Evolutionary conservation across 805 yeast species (phyloP).

Genomic region (Candida nemodendra): DNA sequence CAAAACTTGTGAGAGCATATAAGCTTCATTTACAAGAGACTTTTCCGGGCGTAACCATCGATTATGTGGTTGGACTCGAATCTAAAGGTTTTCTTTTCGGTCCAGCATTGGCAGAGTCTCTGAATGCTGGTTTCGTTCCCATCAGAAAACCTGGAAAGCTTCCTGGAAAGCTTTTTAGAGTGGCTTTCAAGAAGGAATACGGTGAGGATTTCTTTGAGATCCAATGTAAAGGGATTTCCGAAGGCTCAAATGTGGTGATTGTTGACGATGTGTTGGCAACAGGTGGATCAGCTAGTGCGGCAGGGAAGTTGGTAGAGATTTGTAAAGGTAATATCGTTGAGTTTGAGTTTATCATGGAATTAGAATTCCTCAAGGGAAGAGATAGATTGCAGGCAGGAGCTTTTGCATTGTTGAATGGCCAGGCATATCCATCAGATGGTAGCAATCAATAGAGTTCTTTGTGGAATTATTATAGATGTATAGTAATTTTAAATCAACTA

Average conservation of each 20-base stretch:
- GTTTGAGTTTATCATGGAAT: conserved; percentile 88
- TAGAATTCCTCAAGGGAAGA: conserved; percentile 92
- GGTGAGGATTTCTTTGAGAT: conserved; percentile 88
- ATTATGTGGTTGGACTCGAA: conserved; percentile 91
- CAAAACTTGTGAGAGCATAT: conserved; percentile 78
- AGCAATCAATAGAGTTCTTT: neutral
- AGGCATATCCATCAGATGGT: conserved; percentile 48
- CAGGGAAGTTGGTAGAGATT: conserved; percentile 75
- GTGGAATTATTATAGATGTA: conserved; percentile 1
- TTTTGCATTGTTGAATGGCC: conserved; percentile 84
- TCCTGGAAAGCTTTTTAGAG: conserved; percentile 78
- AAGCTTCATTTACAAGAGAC: conserved; percentile 63
- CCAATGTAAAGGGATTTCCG: conserved; percentile 77
- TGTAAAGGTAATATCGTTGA: conserved; percentile 73
- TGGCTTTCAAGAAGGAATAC: conserved; percentile 84
- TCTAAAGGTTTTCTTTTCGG: conserved; percentile 97
- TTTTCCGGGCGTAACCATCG: conserved; percentile 56
- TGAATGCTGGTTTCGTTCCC: conserved; percentile 90
- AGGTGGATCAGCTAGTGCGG: conserved; percentile 95
- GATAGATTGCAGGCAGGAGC: conserved; percentile 81
- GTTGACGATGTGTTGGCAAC: conserved; percentile 98
- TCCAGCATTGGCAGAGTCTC: conserved; percentile 87
- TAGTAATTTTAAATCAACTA: too few species aligned
- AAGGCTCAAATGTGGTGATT: conserved; percentile 77
- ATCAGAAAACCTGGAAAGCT: conserved; percentile 94